A percentile compares a stretch with the other conserved stretches of the same genome.
Conservation (phyloP, 192 early-diverging fungal species). For the Coemansia sp. region DNA sequence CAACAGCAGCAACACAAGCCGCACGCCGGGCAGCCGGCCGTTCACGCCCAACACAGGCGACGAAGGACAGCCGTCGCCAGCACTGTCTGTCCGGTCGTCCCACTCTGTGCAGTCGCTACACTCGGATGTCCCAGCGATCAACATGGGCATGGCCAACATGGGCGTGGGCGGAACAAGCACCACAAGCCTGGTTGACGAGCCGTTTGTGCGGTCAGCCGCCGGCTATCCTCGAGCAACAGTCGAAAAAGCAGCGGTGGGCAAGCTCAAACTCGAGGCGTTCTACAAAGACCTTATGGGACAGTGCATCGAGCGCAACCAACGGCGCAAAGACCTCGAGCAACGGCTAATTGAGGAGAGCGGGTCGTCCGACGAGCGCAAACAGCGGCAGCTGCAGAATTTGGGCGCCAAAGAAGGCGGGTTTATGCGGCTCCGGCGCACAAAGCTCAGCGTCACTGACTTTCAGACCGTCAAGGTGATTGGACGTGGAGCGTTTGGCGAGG, state of each 20-base stretch:
- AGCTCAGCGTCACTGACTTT: constrained; percentile 90
- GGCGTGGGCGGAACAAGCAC: constrained; percentile 44
- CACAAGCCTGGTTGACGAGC: constrained; percentile 40
- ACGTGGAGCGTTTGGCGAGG: constrained; percentile 98
- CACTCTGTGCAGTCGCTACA: constrained; percentile 53
- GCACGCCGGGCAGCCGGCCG: constrained; percentile 36
- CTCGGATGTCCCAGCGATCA: constrained; percentile 49
- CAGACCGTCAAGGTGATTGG: constrained; percentile 97
- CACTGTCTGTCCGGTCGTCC: constrained; percentile 44
- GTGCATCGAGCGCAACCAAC: constrained; percentile 80
- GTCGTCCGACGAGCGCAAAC: constrained; percentile 82
- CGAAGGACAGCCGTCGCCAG: constrained; percentile 40
- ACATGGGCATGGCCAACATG: constrained; percentile 55
- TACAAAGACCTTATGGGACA: constrained; percentile 88
- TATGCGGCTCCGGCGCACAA: constrained; percentile 85
- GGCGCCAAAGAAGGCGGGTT: constrained; percentile 93
- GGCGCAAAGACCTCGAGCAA: constrained; percentile 78
- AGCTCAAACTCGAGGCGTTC: constrained; percentile 88
- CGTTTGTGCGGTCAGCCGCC: constrained; percentile 70
- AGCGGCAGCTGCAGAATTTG: constrained; percentile 73
- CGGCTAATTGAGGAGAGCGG: constrained; percentile 71
- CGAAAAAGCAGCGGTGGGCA: constrained; percentile 86
- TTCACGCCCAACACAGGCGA: constrained; percentile 51
- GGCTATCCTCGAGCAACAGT: constrained; percentile 75
- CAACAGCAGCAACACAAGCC: constrained; percentile 53